These are phyloP conservation scores for Glycine latifolia DNA, from an alignment of 306 rosid species.

Conservation along the genomic window DNA sequence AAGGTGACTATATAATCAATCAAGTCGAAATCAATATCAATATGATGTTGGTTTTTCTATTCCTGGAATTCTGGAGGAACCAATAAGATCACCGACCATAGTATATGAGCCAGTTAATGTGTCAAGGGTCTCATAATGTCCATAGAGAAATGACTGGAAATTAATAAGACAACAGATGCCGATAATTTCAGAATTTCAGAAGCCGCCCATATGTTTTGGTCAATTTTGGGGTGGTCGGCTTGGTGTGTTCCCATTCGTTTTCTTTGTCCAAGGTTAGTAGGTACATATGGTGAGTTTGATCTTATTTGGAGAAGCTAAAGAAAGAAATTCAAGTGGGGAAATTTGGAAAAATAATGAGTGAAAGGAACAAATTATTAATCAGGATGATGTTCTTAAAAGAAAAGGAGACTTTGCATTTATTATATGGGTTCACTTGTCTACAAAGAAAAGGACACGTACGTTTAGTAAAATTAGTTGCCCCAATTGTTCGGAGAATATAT, in stretches of 20 bases:
- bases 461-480: background rate
- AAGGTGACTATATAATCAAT: background rate
- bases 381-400: background rate
- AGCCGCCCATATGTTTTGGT: slow-evolving; percentile 22
- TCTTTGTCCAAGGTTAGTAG: background rate
- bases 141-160: background rate
- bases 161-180: background rate
- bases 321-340: background rate
- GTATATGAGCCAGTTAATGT: background rate
- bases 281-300: background rate
- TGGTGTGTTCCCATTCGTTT: slow-evolving; percentile 21
- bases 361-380: background rate
- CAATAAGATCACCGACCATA: slow-evolving; percentile 54
- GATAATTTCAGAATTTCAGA: slow-evolving; percentile 32
- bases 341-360: background rate
- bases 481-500: background rate
- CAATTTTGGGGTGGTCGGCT: background rate
- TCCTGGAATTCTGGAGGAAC: slow-evolving; percentile 26
- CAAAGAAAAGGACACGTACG: background rate
- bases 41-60: background rate
- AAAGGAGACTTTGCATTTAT: background rate
- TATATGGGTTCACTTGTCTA: background rate
- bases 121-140: slow-evolving; percentile 52
- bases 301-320: background rate
- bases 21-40: background rate